Conservation (phyloP, 129 eudicot genomes). For the Lactuca saligna region DNA sequence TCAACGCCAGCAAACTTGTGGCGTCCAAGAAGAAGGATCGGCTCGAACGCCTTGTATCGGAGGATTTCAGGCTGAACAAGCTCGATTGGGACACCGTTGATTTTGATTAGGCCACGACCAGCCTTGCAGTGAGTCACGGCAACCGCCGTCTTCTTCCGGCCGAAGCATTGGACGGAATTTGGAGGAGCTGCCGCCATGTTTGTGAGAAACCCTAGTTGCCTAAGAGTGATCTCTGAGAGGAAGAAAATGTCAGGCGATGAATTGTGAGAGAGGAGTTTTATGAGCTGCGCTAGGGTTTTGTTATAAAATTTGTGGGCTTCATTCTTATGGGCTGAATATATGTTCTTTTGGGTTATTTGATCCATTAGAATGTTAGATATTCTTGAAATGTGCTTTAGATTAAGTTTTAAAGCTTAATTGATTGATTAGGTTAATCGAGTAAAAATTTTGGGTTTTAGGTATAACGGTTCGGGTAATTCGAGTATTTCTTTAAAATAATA, state of each 20-base stretch:
- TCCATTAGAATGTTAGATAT: too few relatives aligned
- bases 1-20: conserved; percentile 37
- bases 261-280: neutral
- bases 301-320: neutral
- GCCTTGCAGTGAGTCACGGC: conserved; percentile 45
- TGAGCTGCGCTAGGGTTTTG: conserved; percentile 27
- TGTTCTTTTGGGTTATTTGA: too few relatives aligned
- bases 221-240: neutral
- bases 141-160: conserved; percentile 44
- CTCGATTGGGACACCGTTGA: conserved; percentile 41
- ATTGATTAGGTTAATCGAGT: too few relatives aligned
- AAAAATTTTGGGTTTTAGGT: too few relatives aligned
- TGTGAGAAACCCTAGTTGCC: conserved; percentile 23
- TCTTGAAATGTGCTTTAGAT: too few relatives aligned
- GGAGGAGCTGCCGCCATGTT: conserved; percentile 41
- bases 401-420: too few relatives aligned
- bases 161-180: conserved; percentile 40
- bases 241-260: conserved; percentile 4
- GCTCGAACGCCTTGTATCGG: conserved; percentile 41
- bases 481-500: too few relatives aligned
- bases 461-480: too few relatives aligned
- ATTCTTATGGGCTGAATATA: too few relatives aligned
- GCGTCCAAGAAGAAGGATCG: conserved; percentile 38
- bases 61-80: conserved; percentile 41
- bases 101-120: conserved; percentile 40